Evolutionary conservation across 2,329 filamentous ascomycete genomes (phyloP).

Genomic region (Botrytis byssoidea): DNA sequence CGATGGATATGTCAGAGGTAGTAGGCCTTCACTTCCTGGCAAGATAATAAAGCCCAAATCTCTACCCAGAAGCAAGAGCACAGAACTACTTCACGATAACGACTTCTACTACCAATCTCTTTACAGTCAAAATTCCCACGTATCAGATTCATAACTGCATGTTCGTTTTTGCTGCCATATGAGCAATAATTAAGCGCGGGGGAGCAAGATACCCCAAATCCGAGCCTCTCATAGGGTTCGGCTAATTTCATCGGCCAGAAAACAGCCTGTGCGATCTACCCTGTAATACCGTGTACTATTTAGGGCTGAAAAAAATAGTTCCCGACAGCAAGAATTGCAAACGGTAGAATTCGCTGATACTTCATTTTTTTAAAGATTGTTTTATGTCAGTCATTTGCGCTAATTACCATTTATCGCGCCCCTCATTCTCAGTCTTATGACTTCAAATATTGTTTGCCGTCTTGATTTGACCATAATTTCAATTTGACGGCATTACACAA

Average conservation of each 20-base stretch:
- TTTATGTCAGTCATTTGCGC: neutral
- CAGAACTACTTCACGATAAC: neutral
- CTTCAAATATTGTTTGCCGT: neutral
- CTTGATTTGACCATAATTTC: neutral
- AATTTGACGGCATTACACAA: neutral
- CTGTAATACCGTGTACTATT: neutral
- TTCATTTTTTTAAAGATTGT: no score
- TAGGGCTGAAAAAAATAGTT: neutral
- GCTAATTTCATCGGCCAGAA: neutral
- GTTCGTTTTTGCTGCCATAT: neutral
- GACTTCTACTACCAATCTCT: neutral
- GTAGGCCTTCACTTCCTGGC: neutral
- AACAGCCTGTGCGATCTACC: neutral
- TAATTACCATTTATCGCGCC: no score
- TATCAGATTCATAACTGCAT: neutral
- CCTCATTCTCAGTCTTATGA: neutral
- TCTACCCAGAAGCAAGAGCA: neutral
- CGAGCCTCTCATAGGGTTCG: neutral
- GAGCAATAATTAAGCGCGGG: neutral
- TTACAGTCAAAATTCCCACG: no score
- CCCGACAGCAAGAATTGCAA: no score
- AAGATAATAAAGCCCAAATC: neutral
- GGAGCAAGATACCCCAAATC: neutral
- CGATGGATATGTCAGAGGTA: neutral
- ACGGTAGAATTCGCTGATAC: neutral